phyloP scores from a whole-genome alignment of 345 rosid genomes.

The Camelina sativa region DNA sequence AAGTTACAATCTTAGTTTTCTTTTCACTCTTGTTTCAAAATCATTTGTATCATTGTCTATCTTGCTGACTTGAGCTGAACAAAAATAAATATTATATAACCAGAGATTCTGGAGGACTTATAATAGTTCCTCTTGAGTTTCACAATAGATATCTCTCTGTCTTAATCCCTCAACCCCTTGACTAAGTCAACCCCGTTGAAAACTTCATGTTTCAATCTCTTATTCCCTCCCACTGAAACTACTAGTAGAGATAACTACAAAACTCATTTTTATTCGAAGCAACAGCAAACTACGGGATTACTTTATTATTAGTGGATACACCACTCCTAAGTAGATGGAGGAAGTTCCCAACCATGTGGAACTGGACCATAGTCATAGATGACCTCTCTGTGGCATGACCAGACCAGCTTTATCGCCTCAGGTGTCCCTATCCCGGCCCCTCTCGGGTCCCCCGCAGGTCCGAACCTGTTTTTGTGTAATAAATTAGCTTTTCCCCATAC shows the following conservation, averaged over 20 bases:
- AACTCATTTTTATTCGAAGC: slow-evolving; percentile 28
- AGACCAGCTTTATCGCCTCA: slow-evolving; percentile 93
- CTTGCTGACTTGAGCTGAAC: neutral
- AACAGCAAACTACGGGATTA: slow-evolving; percentile 13
- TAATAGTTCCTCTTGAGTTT: slow-evolving; percentile 8
- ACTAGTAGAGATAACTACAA: slow-evolving; percentile 31
- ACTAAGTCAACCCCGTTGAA: slow-evolving; percentile 23
- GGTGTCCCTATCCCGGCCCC: slow-evolving; percentile 99
- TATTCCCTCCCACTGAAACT: slow-evolving; percentile 33
- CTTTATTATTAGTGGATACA: slow-evolving; percentile 3
- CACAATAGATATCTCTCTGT: neutral
- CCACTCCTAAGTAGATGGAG: slow-evolving; percentile 64
- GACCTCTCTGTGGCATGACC: slow-evolving; percentile 98
- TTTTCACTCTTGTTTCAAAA: neutral
- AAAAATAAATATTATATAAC: neutral
- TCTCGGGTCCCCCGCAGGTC: slow-evolving; percentile 98
- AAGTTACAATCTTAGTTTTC: neutral
- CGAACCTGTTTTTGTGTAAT: slow-evolving; percentile 62
- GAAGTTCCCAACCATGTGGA: slow-evolving; percentile 74
- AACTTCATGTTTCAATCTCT: slow-evolving; percentile 20
- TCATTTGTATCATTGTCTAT: neutral
- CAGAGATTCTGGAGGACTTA: neutral
- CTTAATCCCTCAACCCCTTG: slow-evolving; percentile 1
- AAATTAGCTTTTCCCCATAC: slow-evolving; percentile 4
- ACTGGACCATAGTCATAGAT: slow-evolving; percentile 90